These are phyloP conservation scores for Colletotrichum sp. DNA, from an alignment of 2,329 filamentous ascomycete species.

Conservation along the genomic window DNA sequence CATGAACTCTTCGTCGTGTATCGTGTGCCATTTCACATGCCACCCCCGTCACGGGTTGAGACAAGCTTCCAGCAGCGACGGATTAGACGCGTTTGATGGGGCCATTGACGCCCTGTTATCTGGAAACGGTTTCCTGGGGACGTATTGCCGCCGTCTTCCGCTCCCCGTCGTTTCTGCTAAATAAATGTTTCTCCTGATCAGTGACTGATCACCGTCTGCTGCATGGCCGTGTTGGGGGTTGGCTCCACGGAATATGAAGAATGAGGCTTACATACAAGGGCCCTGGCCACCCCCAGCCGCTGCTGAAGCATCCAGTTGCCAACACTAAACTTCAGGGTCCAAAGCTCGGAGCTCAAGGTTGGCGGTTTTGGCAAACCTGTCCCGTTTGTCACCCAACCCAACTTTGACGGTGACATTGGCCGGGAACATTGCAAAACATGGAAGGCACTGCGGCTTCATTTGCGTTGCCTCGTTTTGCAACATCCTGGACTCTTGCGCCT, in stretches of 20 bases:
- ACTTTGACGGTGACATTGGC: neutral
- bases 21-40: constrained; percentile 14
- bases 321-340: neutral
- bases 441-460: neutral
- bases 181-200: neutral
- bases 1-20: neutral
- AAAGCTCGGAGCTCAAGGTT: neutral
- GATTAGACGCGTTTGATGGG: neutral
- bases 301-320: neutral
- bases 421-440: neutral
- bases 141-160: neutral
- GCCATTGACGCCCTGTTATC: neutral
- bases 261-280: constrained; percentile 17
- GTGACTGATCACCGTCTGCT: constrained; percentile 8
- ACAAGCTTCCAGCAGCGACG: neutral
- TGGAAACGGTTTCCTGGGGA: neutral
- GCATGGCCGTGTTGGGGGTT: neutral
- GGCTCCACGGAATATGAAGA: neutral
- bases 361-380: neutral
- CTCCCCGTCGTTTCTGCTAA: neutral
- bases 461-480: neutral
- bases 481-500: neutral
- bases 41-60: neutral
- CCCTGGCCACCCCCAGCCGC: neutral
- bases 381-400: neutral